Evolutionary conservation across 345 rosid species (phyloP).

Genomic region (Carallia pectinifolia): DNA sequence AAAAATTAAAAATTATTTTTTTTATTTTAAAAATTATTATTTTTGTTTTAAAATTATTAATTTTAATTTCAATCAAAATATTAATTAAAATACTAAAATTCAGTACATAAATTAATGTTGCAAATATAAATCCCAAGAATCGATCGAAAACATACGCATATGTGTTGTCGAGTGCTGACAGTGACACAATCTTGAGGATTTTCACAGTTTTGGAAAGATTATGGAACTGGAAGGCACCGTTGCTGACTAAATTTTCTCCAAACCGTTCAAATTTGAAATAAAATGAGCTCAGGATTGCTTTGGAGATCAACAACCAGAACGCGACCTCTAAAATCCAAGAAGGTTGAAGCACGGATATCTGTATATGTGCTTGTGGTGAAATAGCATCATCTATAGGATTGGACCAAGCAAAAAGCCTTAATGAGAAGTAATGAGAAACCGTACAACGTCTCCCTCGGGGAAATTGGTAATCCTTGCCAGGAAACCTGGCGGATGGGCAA

Average conservation of each 20-base stretch:
- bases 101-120: no score
- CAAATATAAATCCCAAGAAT: conserved; percentile 9
- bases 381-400: no score
- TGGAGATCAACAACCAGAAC: background rate
- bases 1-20: no score
- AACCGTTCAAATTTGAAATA: background rate
- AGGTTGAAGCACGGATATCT: no score
- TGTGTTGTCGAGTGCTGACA: background rate
- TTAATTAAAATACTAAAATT: no score
- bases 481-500: no score
- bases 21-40: no score
- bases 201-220: background rate
- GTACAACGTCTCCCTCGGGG: background rate
- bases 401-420: conserved; percentile 12
- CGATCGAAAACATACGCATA: conserved; percentile 14
- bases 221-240: background rate
- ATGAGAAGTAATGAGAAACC: conserved; percentile 8
- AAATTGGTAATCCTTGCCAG: background rate
- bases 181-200: conserved; percentile 12
- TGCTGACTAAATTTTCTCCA: background rate
- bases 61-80: no score
- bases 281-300: conserved; percentile 1
- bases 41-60: no score
- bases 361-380: no score
- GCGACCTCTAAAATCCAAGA: no score